Evolutionary conservation across 495 filamentous ascomycete genomes (phyloP).

Genomic region (Lentithecium fluviatile): DNA sequence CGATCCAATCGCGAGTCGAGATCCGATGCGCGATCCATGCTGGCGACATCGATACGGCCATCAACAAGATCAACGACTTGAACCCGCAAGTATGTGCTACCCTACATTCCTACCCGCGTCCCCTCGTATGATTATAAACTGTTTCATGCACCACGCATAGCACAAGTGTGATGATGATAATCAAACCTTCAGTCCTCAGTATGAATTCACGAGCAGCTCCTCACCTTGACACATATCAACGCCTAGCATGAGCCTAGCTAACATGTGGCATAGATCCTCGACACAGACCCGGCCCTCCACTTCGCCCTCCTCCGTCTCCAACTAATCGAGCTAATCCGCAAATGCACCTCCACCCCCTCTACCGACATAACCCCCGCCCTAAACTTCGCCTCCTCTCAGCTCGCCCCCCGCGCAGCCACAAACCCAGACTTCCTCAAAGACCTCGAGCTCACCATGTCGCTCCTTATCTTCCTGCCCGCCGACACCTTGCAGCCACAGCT

Average conservation of each 20-base stretch:
- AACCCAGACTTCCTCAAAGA: constrained; percentile 81
- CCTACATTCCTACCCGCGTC: constrained; percentile 9
- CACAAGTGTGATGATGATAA: constrained; percentile 87
- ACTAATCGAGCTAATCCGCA: constrained; percentile 87
- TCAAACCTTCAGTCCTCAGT: constrained; percentile 92
- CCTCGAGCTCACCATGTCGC: constrained; percentile 87
- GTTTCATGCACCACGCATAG: constrained; percentile 99
- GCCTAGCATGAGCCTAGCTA: constrained; percentile 5
- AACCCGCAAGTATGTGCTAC: constrained; percentile 75
- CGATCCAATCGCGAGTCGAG: constrained; percentile 72
- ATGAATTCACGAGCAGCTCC: constrained; percentile 63
- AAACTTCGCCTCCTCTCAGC: constrained; percentile 79
- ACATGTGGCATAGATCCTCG: constrained; percentile 68
- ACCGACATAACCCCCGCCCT: constrained; percentile 79
- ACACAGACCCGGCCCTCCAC: constrained; percentile 78
- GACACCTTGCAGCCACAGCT: constrained; percentile 75
- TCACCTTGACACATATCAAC: not conserved
- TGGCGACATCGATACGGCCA: constrained; percentile 80
- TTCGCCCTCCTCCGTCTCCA: constrained; percentile 90
- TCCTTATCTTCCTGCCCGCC: constrained; percentile 75
- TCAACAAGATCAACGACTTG: constrained; percentile 82
- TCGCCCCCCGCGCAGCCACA: constrained; percentile 81
- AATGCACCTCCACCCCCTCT: constrained; percentile 60
- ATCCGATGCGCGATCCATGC: constrained; percentile 78
- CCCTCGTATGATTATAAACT: constrained; percentile 83